Evolutionary conservation across 371 early-diverging fungal genomes (phyloP).

Genomic region (Mucor lusitanicus): DNA sequence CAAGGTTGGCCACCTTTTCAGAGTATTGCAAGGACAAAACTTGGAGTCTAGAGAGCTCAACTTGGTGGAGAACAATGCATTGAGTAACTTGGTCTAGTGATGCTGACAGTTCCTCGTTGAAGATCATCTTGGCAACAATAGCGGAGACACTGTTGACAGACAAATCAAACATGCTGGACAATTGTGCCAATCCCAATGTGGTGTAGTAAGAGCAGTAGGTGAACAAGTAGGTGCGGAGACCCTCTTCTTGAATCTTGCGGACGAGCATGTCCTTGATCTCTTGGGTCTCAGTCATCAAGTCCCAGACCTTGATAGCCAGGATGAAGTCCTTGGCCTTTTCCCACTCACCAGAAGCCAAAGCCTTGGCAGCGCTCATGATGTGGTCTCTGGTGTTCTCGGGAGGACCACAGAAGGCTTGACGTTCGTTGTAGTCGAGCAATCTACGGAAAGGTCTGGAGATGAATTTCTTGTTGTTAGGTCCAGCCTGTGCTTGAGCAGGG

Average conservation of each 20-base stretch:
- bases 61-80: slow-evolving; percentile 81
- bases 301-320: slow-evolving; percentile 94
- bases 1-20: slow-evolving; percentile 86
- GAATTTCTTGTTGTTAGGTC: slow-evolving; percentile 77
- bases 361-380: slow-evolving; percentile 95
- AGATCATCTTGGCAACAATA: slow-evolving; percentile 91
- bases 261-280: slow-evolving; percentile 88
- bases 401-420: slow-evolving; percentile 94
- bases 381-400: slow-evolving; percentile 98
- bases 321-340: slow-evolving; percentile 82
- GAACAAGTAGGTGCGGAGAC: slow-evolving; percentile 94
- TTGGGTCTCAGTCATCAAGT: slow-evolving; percentile 79
- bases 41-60: slow-evolving; percentile 85
- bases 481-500: slow-evolving; percentile 90
- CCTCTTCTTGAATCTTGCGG: slow-evolving; percentile 92
- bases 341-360: slow-evolving; percentile 94
- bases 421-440: slow-evolving; percentile 92
- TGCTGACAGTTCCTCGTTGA: slow-evolving; percentile 86
- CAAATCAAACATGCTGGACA: slow-evolving; percentile 87
- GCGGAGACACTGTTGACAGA: slow-evolving; percentile 66
- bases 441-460: slow-evolving; percentile 93
- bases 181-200: slow-evolving; percentile 79
- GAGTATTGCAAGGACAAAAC: slow-evolving; percentile 82
- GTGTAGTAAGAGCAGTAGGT: slow-evolving; percentile 88
- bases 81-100: slow-evolving; percentile 81